Base-by-base conservation (phyloP, 2,329 filamentous ascomycete species). In the Hypoxylon sp. region DNA sequence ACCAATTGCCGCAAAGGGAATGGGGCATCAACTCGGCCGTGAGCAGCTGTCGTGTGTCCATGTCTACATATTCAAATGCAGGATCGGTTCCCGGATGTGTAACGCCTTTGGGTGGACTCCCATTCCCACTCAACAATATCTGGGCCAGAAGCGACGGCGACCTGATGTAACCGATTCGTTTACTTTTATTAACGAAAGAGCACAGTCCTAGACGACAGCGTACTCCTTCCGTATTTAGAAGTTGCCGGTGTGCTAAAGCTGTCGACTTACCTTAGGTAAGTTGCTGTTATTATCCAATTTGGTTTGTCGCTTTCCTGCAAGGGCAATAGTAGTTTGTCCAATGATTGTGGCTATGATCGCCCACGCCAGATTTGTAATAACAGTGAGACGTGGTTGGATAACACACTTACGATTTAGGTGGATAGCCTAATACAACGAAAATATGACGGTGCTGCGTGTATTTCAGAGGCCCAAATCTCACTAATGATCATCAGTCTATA, bases 71-170 rank as follows among this genome's bases (percentile, higher is more conserved):
- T 56, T 51, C 37, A 17, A 14, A 68, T 66, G 68, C 65, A 68
- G 65, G 59, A 66, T 66, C 65, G 65, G 66, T 53, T 68, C 55
- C 62, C 65, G 50, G 54, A 33, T 49, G 68, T 64, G 61, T 68
- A 48, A 68, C 68, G 54, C 44, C 11, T 61, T 20, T 22, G 54
- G 40, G 46, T 51, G 51, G 49, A 46, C 20, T 51, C n/a, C 44
- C 31, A 59, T 50, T 58, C 42, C 33, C 30, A 35, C 33, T 3
- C 20, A 31, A 42, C n/a, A 14, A 8, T n/a, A 33, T 37, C 14
- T 37, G 33, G 33, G 56, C 58, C 50, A 17, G 44, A 42, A 57
- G 53, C 50, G 57, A 58, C 54, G 31, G 20, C 27, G 31, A 50
- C 20, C 8, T 42, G 33, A 31, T 49, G 42, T 44, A 42, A 68